Base-by-base conservation (phyloP, 2,329 filamentous ascomycete genomes). In the Ambrosiella xylebori region DNA sequence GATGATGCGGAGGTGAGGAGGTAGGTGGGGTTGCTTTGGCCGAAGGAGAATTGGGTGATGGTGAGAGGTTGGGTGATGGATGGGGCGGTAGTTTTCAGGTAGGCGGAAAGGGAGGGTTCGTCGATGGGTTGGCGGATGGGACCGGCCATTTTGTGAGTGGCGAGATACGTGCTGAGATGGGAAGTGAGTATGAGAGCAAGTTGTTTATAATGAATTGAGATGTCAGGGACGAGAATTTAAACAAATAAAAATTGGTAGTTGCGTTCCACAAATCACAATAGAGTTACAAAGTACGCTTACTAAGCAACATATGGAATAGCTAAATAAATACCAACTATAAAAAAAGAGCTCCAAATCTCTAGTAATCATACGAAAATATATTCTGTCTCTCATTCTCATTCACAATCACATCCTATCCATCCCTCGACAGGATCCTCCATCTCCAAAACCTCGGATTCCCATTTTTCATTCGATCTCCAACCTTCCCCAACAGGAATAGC, bases 21-120 rank as follows among this genome's bases (percentile, higher is more conserved):
- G 73, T 97, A 98, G 1, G 93, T 98, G 50, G 93, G 93, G 69
- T 97, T 98, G 60, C 88, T 95, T 73, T 97, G 93, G 61, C 93
- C 93, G 69, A 94, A 97, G 65, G 90, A 88, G 68, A 97, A 98
- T 87, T 97, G 54, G 15, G 50, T 38, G 41, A 60, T 38, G 54
- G 50, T 57, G 49, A 57, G 52, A 2, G 54, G 58, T 3, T 45
- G 49, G 15, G 13, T 17, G n/a, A 57, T 39, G 0, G 35, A 41
- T 7, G 40, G 54, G 1, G 27, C 47, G 35, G 47, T 15, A 1
- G 39, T 44, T 36, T 37, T 11, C 63, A 98, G 78, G 71, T 90
- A 98, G 62, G 75, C 77, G 74, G 91, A 85, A 58, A 98, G 76
- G 13, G 86, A 81, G 66, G 78, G 73, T 65, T 91, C 72, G 68